Evolutionary conservation across 306 rosid species (phyloP), one percentile per base, ranked within the genome.

Genomic region (Prunus armeniaca): DNA sequence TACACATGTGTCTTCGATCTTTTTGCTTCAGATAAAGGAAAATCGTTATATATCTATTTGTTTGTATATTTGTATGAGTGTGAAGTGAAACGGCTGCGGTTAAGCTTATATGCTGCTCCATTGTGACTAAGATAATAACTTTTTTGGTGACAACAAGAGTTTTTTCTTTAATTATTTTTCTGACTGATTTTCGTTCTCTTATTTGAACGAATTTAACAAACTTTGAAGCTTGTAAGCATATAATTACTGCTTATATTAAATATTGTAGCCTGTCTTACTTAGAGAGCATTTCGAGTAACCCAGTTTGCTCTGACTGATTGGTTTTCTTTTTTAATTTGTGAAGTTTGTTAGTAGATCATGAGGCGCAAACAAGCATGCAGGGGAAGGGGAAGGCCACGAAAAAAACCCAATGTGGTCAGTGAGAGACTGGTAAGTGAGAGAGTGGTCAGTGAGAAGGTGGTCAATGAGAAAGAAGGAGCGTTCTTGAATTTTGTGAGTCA

Each of bases 341-440:
- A 49, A 14, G 24, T 25, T 12, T 14, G 12, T 24, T 47, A 3
- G 20, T 25, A 24, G 38, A 47, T 15, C 22, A 69, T 69, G 73
- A 69, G 25, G 73, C 41, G 60, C 43, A 69, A 49, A 69, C 60
- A 28, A 22, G 60, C 43, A 18, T 19, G 45, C 60, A 47, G 22
- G 73, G 57, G 73, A 17, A 47, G 69, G 25, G 69, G 69, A 65
- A 34, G 69, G 49, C 60, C 57, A 50, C 20, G 58, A 4, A 47
- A 51, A 15, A 69, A 25, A 4, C 58, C 58, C 3, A 49, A 50
- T 69, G 22, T 2, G 56, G 60, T 25, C 3, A 25, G 43, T 47
- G 58, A 66, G 65, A 22, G 18, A 60, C 18, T 25, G 34, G 18
- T 25, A 2, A 22, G 65, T 60, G 32, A 64, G 46, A 64, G 43